Evolutionary conservation across 2,329 filamentous ascomycete species (phyloP), one percentile per base, ranked within the genome.

Genomic region (Penicillium griseofulvum): DNA sequence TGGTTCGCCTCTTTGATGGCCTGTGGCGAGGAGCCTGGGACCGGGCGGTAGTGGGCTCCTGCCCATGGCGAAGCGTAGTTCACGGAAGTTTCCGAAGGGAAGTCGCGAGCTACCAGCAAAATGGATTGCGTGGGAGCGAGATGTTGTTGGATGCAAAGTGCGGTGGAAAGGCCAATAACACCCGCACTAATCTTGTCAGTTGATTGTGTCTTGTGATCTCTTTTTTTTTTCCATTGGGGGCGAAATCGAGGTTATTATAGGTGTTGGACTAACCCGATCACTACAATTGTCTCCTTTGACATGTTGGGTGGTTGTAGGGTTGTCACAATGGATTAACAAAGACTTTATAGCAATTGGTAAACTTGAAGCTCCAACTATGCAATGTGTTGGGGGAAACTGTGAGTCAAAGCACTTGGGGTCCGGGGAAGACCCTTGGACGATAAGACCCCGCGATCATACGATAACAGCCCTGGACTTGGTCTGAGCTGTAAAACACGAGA

Each of bases 41-140:
- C 71, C 0, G 78, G 77, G 1, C 78, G 73, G 58, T 77, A 79
- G 62, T 80, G 78, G 1, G 76, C 78, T 24, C 77, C 77, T 1
- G 77, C 76, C 72, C 75, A 78, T 29, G 74, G 73, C 2, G 76
- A 78, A 38, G 78, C 71, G 62, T 79, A 80, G 65, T 77, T 73
- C 43, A 74, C 62, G 16, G 75, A 77, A 8, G 71, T 69, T 43
- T 69, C 61, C 47, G 66, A 65, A 19, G 76, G 75, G 49, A 77
- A 71, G 42, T 77, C 71, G 22, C 71, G 65, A 33, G 77, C 75
- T 43, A 77, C 60, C 16, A 79, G 66, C 11, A 74, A 65, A 50
- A 78, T 68, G 31, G 55, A 68, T 64, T 65, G 71, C 14, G 41
- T 60, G n/a, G 46, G 57, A 24, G 22, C 52, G 22, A 68, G 64